Evolutionary conservation across 1,139 yeast species (phyloP), one percentile per base, ranked within the genome.

Genomic region (Wickerhamiella pararugosa): DNA sequence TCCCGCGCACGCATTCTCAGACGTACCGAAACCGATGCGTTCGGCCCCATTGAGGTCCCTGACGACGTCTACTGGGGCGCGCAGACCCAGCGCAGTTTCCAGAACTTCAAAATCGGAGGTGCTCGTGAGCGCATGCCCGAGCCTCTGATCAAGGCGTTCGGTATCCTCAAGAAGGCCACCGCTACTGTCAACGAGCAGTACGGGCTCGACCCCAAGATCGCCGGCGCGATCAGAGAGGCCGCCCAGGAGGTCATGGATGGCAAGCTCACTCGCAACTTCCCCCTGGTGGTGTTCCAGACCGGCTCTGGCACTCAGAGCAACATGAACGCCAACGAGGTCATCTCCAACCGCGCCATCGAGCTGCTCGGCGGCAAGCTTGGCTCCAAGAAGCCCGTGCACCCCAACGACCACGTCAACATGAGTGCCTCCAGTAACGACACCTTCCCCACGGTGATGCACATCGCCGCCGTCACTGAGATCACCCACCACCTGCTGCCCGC

Each of bases 251-350:
- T 90, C 39, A 71, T 82, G 43, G 83, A 79, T 54, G 98, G 98
- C 53, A 82, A 86, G 63, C 74, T 90, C 60, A 74, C 78, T 51
- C 94, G 80, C 53, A 94, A 92, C 63, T 90, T 90, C 78, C 98
- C 98, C 47, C 73, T 90, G 62, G 98, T 90, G 49, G 96, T 90
- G 40, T 90, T 83, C 78, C 98, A 90, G 70, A 90, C 98, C 47
- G 98, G 98, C 46, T 83, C 95, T 15, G 98, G 98, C 62, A 90
- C 98, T 48, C 98, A 90, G 67, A 79, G 94, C 51, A 90, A 90
- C 71, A 90, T 90, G 98, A 87, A 90, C 64, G 94, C 97, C 58
- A 90, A 90, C 63, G 98, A 90, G 68, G 98, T 90, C 52, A 90
- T 90, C 58, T 84, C 96, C 43, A 92, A 90, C 73, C 76, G 98